Evolutionary conservation across 140 eudicot species (phyloP).

Genomic region (Stevia rebaudiana): DNA sequence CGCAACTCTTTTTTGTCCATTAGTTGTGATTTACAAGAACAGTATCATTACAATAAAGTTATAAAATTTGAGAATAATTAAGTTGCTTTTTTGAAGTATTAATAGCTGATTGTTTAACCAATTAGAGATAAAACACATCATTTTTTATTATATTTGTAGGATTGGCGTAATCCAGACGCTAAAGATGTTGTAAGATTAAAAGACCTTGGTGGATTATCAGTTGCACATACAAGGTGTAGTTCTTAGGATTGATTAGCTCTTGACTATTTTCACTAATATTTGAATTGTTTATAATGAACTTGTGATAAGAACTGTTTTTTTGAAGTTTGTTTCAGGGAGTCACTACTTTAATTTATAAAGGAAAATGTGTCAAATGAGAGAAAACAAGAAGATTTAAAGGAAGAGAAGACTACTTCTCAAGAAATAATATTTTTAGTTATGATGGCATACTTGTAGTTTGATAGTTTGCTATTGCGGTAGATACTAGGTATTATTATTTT

Average conservation of each 20-base stretch:
- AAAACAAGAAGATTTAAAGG: too few species aligned
- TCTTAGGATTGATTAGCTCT: slow-evolving; percentile 1
- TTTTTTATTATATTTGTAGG: slow-evolving; percentile 33
- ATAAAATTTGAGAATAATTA: background rate
- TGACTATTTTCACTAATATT: background rate
- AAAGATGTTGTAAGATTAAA: slow-evolving; percentile 94
- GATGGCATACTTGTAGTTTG: too few species aligned
- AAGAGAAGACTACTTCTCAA: too few species aligned
- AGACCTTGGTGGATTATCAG: slow-evolving; percentile 99
- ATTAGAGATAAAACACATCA: background rate
- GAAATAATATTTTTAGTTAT: too few species aligned
- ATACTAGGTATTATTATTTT: too few species aligned
- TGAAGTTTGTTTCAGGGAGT: slow-evolving; percentile 60
- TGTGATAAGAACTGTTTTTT: background rate
- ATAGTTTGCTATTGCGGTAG: too few species aligned
- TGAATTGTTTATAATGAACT: background rate
- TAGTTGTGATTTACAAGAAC: background rate
- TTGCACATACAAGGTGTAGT: slow-evolving; percentile 68
- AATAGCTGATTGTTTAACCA: background rate
- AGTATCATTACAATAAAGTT: background rate
- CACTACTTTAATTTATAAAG: too few species aligned
- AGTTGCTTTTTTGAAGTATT: background rate
- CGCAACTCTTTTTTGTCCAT: background rate
- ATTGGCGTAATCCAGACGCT: slow-evolving; percentile 75
- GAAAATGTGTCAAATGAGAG: too few species aligned